A percentile compares a stretch with the other conserved stretches of the same genome.
Conservation (phyloP, 805 yeast species). For the Isabelozyma rhagii region DNA sequence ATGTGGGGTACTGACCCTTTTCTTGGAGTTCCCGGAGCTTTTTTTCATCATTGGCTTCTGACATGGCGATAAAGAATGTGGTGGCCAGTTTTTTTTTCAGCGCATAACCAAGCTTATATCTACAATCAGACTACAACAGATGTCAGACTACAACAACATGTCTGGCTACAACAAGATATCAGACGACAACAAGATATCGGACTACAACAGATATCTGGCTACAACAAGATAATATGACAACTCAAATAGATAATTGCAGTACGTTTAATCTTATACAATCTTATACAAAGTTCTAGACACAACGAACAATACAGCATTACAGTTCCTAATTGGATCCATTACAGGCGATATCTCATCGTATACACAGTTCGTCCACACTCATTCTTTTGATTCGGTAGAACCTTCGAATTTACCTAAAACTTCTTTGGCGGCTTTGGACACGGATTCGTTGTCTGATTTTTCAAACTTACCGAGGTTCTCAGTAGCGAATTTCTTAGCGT, state of each 20-base stretch:
- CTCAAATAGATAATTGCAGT: too few species aligned
- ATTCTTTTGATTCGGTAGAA: background rate
- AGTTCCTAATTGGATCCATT: too few species aligned
- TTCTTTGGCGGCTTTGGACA: constrained; percentile 5
- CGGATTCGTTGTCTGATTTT: constrained; percentile 3
- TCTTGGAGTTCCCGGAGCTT: background rate
- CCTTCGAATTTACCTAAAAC: constrained; percentile 8
- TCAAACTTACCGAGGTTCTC: constrained; percentile 4
- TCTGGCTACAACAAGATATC: too few species aligned
- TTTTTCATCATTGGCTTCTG: background rate
- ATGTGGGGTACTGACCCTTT: background rate
- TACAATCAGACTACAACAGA: too few species aligned
- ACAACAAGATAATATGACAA: too few species aligned
- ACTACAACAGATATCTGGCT: too few species aligned
- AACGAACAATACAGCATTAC: too few species aligned
- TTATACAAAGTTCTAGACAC: too few species aligned
- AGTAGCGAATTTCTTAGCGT: background rate
- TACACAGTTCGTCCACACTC: too few species aligned
- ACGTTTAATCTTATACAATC: background rate
- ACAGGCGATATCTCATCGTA: too few species aligned
- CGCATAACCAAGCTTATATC: background rate
- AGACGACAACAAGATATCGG: too few species aligned
- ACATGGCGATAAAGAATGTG: background rate
- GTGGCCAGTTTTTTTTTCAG: background rate
- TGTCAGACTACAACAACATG: too few species aligned